phyloP scores from a whole-genome alignment of 2,329 filamentous ascomycete genomes.

The Davidsoniella virescens region DNA sequence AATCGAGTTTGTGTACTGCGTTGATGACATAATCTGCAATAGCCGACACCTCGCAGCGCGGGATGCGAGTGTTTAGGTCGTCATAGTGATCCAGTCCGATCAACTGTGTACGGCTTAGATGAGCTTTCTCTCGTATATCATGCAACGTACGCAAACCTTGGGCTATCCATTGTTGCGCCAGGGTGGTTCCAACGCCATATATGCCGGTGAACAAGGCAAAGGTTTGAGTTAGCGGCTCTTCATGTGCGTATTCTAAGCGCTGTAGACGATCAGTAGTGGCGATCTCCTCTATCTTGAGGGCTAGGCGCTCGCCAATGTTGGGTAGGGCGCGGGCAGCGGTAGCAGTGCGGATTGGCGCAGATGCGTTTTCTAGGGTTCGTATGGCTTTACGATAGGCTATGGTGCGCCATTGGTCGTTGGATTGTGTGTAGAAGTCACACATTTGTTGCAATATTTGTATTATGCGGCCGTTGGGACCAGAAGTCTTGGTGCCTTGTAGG shows the following conservation, averaged over 20 bases:
- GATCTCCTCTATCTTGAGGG: conserved; percentile 81
- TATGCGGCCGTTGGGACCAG: conserved; percentile 58
- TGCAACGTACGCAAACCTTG: conserved; percentile 59
- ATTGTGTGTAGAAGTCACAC: conserved; percentile 58
- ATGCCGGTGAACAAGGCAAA: conserved; percentile 59
- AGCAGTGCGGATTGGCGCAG: conserved; percentile 45
- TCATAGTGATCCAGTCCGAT: conserved; percentile 66
- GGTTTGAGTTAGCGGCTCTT: conserved; percentile 47
- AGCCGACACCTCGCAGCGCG: conserved; percentile 54
- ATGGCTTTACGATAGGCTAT: conserved; percentile 65
- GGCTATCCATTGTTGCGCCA: conserved; percentile 61
- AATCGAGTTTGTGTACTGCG: conserved; percentile 44
- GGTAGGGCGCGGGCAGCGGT: conserved; percentile 52
- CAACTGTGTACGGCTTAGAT: conserved; percentile 51
- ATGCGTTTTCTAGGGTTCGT: conserved; percentile 51
- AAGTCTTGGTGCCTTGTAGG: conserved; percentile 24
- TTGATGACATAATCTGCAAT: conserved; percentile 49
- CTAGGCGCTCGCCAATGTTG: conserved; percentile 55
- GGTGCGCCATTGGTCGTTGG: conserved; percentile 62
- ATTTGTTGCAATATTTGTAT: conserved; percentile 66
- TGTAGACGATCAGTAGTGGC: conserved; percentile 54
- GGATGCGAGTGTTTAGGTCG: conserved; percentile 66
- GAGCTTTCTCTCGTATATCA: conserved; percentile 46
- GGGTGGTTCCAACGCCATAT: conserved; percentile 57
- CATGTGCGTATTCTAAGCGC: conserved; percentile 52